Evolutionary conservation across 306 rosid genomes (phyloP).

Genomic region (Sesbania bispinosa): DNA sequence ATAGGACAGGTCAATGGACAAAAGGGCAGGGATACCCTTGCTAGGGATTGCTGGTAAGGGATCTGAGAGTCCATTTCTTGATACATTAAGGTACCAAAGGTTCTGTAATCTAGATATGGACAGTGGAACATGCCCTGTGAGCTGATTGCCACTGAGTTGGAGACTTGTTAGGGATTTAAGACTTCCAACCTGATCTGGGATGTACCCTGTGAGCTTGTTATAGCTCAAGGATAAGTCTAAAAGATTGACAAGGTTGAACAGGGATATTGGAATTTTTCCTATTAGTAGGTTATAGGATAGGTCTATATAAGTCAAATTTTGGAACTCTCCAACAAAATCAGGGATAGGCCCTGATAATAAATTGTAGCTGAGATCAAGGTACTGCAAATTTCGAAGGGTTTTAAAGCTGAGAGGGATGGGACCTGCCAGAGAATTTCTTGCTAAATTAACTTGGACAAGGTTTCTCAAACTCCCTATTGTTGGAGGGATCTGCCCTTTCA

Average conservation of each 20-base stretch:
- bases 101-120: slow-evolving; percentile 70
- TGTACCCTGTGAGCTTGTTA: slow-evolving; percentile 74
- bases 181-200: slow-evolving; percentile 65
- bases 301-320: slow-evolving; percentile 60
- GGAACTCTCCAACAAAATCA: slow-evolving; percentile 53
- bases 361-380: slow-evolving; percentile 83
- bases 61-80: slow-evolving; percentile 66
- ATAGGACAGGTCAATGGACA: slow-evolving; percentile 86
- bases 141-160: slow-evolving; percentile 60
- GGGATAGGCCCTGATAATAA: slow-evolving; percentile 61
- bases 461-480: slow-evolving; percentile 54
- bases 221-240: slow-evolving; percentile 65
- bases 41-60: slow-evolving; percentile 59
- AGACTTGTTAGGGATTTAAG: slow-evolving; percentile 70
- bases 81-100: slow-evolving; percentile 84
- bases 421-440: slow-evolving; percentile 66
- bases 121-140: slow-evolving; percentile 64
- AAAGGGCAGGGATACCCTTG: slow-evolving; percentile 68
- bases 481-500: slow-evolving; percentile 76
- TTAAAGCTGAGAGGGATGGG: slow-evolving; percentile 59
- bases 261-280: slow-evolving; percentile 67
- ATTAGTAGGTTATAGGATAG: slow-evolving; percentile 67
- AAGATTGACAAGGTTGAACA: slow-evolving; percentile 63
- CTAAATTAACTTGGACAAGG: slow-evolving; percentile 63
- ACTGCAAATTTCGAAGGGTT: slow-evolving; percentile 49